Conservation (phyloP, 1,139 yeast species). For the Suhomyces taliae region DNA sequence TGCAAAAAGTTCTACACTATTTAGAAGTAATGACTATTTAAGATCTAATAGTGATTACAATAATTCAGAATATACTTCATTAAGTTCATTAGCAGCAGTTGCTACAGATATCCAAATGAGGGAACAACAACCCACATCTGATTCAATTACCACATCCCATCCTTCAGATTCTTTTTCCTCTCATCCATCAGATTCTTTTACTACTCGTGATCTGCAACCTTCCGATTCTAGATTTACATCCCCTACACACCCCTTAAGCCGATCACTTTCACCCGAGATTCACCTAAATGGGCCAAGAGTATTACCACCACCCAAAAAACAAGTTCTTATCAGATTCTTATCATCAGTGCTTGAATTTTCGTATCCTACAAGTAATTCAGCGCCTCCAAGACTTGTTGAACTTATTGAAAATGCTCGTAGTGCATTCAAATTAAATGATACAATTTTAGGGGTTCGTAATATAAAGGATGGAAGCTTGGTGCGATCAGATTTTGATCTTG, state of each 20-base stretch:
- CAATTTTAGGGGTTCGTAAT: conserved; percentile 15
- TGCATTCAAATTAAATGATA: conserved; percentile 49
- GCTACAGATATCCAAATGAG: conserved; percentile 35
- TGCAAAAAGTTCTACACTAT: conserved; percentile 41
- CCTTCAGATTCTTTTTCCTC: background rate
- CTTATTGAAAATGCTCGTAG: conserved; percentile 66
- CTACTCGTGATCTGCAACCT: background rate
- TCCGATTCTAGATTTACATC: background rate
- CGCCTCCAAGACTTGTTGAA: conserved; percentile 71
- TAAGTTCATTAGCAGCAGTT: conserved; percentile 41
- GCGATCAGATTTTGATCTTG: conserved; percentile 36
- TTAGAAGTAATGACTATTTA: conserved; percentile 18
- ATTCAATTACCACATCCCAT: background rate
- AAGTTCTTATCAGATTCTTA: conserved; percentile 42
- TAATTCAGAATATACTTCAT: conserved; percentile 13
- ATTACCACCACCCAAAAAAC: conserved; percentile 12
- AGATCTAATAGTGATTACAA: background rate
- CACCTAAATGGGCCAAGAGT: background rate
- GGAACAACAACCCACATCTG: conserved; percentile 1
- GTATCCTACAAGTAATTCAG: conserved; percentile 56
- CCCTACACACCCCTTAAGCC: conserved; percentile 1
- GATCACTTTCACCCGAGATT: conserved; percentile 8
- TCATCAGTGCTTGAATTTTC: conserved; percentile 52
- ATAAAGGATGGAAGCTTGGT: conserved; percentile 24
- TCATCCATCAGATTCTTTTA: background rate